Base-by-base conservation (phyloP, 139 green algal genomes). In the Micromonas commoda region DNA sequence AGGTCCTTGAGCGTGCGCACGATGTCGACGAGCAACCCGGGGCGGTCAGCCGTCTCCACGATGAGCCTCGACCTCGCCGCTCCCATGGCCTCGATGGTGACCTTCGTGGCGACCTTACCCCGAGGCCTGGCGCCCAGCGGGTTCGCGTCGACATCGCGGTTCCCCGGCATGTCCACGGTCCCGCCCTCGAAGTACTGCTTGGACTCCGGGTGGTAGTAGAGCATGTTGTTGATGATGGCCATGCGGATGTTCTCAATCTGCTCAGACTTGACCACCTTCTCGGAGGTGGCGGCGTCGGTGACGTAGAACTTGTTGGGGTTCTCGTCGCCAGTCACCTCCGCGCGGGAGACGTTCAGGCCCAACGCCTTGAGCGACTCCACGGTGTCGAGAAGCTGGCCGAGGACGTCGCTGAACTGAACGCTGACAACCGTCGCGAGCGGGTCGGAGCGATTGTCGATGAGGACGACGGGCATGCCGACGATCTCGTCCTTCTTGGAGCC, bases 191-290 rank as follows among this genome's bases (percentile, higher is more conserved):
- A 20, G 26, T 53, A 77, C 51, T 80, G 78, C 28, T 54, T 71
- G 5, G 65, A 77, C 78, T 96, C 93, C 2, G 93, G 94, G 85
- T 96, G 92, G 76, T 86, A 97, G 16, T 88, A 68, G 54, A 93
- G 72, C 71, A 97, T 85, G 75, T 88, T 93, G 63, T 88, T 89
- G 20, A 97, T 83, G 73, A 98, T 92, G 6, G 93, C 97, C 73
- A 95, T 82, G 35, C 93, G 89, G 65, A 97, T 97, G 80, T 93
- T 87, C 85, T 97, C 92, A 74, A 97, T 66, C 37, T 87, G 85
- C 19, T 87, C 81, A 0, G 83, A 89, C 77, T 91, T 93, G 23
- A 94, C 67, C 13, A 97, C 75, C 86, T 98, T 97, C 76, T 97
- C 91, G 65, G 85, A 88, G 0, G 81, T 94, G 24, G 81, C 79